Base-by-base conservation (phyloP, 2,329 filamentous ascomycete genomes). In the Lachnellula willkommii region DNA sequence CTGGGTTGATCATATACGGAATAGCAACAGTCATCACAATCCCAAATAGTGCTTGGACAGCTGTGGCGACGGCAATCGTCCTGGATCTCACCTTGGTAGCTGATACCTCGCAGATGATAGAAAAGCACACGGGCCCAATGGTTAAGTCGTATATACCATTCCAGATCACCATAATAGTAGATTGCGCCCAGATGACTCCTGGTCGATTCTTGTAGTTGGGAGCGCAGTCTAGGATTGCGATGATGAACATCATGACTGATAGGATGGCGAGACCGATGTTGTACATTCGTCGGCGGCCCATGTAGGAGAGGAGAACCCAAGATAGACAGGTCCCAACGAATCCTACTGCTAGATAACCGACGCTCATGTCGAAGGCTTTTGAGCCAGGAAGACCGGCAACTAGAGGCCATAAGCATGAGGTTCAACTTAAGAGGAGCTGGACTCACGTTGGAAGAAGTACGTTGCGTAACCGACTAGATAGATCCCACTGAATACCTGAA, bases 221-320 rank as follows among this genome's bases (percentile, higher is more conserved):
- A 28, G 53, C 60, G 54, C 58, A 58, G 39, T 63, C 63, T 5
- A 68, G 62, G 36, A 75, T 66, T 55, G 75, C 75, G 48, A 75
- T 79, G 17, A 76, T 71, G 56, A 79, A 62, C 62, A 85, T 73
- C 62, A 85, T 75, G 40, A 67, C 63, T 47, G 74, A 73, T 70
- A 83, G 83, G 71, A 78, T 74, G 20, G 72, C 66, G 24, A 79
- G 78, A 58, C 83, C 82, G 72, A 78, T 83, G 55, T 84, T 73
- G 68, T 85, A 86, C 68, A 86, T 84, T 47, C 77, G 77, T 49
- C 82, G 81, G 51, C 82, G 79, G 65, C 83, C 82, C 54, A 82
- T 80, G 73, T 70, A 74, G 54, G 7, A 81, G 67, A 11, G 78
- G 79, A 46, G 74, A 73, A 5, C 77, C 68, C 65, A 79, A 76